Conservation (phyloP, 768 basidiomycete genomes). For the Suillus alpinus region DNA sequence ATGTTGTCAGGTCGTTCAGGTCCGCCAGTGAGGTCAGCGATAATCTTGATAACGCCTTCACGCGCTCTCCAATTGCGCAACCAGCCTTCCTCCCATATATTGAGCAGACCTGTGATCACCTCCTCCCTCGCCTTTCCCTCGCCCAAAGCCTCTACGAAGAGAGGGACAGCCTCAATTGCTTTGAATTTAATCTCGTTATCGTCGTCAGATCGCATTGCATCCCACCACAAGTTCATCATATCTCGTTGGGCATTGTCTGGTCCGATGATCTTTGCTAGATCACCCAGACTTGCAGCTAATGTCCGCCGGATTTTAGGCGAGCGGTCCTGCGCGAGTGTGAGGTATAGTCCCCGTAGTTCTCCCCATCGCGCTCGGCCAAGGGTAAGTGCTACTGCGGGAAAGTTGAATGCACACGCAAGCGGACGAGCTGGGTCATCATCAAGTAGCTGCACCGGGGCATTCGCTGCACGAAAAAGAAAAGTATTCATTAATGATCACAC, state of each 20-base stretch:
- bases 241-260: constrained; percentile 62
- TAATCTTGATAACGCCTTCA: constrained; percentile 58
- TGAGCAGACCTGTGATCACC: constrained; percentile 46
- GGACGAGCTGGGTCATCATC: constrained; percentile 69
- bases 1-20: constrained; percentile 44
- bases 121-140: constrained; percentile 40
- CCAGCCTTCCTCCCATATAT: constrained; percentile 54
- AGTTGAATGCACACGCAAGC: constrained; percentile 84
- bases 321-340: constrained; percentile 57
- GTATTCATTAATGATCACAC: constrained; percentile 7
- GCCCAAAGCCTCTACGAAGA: constrained; percentile 54
- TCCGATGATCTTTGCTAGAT: constrained; percentile 84
- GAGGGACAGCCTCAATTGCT: constrained; percentile 62
- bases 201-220: constrained; percentile 49
- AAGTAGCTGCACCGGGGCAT: constrained; percentile 40
- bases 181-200: constrained; percentile 70
- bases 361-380: constrained; percentile 75
- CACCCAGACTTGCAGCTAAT: constrained; percentile 85
- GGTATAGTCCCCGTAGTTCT: constrained; percentile 67
- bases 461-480: constrained; percentile 11
- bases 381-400: constrained; percentile 85
- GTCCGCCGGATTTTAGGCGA: constrained; percentile 69
- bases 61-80: constrained; percentile 79
- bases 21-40: constrained; percentile 50
- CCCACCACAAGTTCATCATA: constrained; percentile 71